Evolutionary conservation across 768 basidiomycete species (phyloP).

Genomic region (Rhizopogon vesiculosus): DNA sequence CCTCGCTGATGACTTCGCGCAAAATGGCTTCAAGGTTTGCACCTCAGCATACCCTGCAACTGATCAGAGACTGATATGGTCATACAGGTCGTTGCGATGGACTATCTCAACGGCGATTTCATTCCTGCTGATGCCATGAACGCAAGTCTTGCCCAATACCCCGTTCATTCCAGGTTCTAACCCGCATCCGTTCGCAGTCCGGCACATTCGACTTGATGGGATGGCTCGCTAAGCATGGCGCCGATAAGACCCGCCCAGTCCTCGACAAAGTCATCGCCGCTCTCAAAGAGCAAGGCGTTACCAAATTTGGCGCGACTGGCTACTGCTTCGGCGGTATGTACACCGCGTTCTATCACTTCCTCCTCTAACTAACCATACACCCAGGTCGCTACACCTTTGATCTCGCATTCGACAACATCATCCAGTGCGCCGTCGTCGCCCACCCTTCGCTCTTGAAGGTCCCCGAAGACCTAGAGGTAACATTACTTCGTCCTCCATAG

Average conservation of each 20-base stretch:
- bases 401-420: slow-evolving; percentile 50
- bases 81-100: slow-evolving; percentile 25
- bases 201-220: slow-evolving; percentile 31
- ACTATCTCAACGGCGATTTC: slow-evolving; percentile 33
- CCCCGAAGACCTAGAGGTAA: slow-evolving; percentile 60
- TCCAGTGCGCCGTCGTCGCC: slow-evolving; percentile 43
- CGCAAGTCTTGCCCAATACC: background rate
- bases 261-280: slow-evolving; percentile 53
- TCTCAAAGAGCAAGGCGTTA: slow-evolving; percentile 57
- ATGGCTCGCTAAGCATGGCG: slow-evolving; percentile 43
- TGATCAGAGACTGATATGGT: background rate
- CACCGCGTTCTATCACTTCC: background rate
- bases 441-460: slow-evolving; percentile 62
- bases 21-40: slow-evolving; percentile 32
- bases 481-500: background rate
- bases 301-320: slow-evolving; percentile 52
- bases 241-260: slow-evolving; percentile 36
- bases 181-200: slow-evolving; percentile 6
- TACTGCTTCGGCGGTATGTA: slow-evolving; percentile 65
- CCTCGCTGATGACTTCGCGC: slow-evolving; percentile 31
- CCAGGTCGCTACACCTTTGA: slow-evolving; percentile 56
- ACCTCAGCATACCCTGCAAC: too few relatives aligned
- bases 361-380: background rate
- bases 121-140: slow-evolving; percentile 18
- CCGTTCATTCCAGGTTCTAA: background rate